Evolutionary conservation across 345 rosid genomes (phyloP), one percentile per base, ranked within the genome.

Genomic region (Syzygium aromaticum): DNA sequence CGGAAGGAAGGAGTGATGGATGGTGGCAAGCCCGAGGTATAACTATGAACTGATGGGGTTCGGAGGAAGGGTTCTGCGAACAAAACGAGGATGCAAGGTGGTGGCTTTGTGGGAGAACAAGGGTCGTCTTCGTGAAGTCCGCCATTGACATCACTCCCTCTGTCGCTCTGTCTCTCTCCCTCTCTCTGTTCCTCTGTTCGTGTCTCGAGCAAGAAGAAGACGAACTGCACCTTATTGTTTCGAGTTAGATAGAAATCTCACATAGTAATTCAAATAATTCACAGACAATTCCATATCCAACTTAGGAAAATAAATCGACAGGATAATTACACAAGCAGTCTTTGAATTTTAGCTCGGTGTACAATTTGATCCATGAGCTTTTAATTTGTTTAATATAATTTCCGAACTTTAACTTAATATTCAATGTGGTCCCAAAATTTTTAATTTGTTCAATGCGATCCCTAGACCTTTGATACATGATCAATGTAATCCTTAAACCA

Each of bases 51-150:
- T 8, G 61, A 84, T 52, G 38, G 27, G 57, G 86, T 84, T 84
- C 38, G 27, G 46, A 22, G 46, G 86, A 53, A 27, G 27, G 59
- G 46, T 6, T 30, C 23, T 16, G 59, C 40, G 40, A 30, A 84
- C 46, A 84, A 73, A 73, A 73, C 80, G 38, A 73, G 11, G 80
- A 73, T 10, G 61, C 54, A 84, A 84, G 86, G 53, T 51, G 86
- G 56, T 9, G 40, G 53, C 85, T 15, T 52, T 33, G 56, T 52
- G 56, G 57, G 43, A 52, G 54, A 23, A 51, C 59, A 52, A 51
- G 46, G 38, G 86, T 51, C 59, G 86, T 84, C 86, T 84, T 84
- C 59, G 86, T 51, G 59, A 10, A 84, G 86, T 84, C 61, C 86
- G 86, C 86, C 86, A 84, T 84, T 84, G 86, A 84, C 38, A 84